Percentiles rank a stretch among this genome's conserved stretches.
Conservation (phyloP, 495 filamentous ascomycete genomes). For the Xylaria flabelliformis region DNA sequence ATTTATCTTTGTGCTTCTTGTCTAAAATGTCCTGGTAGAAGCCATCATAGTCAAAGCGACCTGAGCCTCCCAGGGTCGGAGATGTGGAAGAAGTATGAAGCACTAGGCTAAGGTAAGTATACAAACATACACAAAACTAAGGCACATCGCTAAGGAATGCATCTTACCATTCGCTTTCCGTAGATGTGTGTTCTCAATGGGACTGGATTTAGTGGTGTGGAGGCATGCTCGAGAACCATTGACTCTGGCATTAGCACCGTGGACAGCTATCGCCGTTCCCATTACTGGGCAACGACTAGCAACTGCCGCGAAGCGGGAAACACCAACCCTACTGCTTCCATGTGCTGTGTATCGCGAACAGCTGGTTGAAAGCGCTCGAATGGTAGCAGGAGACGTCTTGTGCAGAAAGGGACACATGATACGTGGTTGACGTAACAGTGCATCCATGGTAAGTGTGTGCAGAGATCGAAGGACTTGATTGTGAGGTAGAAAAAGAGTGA, state of each 20-base stretch:
- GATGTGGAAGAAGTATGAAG: background rate
- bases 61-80: background rate
- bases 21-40: background rate
- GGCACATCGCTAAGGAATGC: background rate
- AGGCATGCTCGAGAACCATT: conserved; percentile 2
- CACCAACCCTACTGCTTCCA: background rate
- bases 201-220: background rate
- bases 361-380: background rate
- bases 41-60: background rate
- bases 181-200: background rate
- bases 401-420: conserved; percentile 1
- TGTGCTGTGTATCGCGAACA: background rate
- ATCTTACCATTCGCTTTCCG: conserved; percentile 3
- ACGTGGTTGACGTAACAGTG: background rate
- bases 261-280: conserved; percentile 2
- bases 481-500: background rate
- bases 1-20: conserved; percentile 1
- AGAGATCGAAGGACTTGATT: background rate
- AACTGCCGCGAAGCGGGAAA: background rate
- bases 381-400: conserved; percentile 1
- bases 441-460: background rate
- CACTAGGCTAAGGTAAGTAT: background rate
- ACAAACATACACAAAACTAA: background rate
- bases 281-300: conserved; percentile 7
- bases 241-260: background rate